These are phyloP conservation scores for Cryomyces antarcticus DNA, from an alignment of 495 filamentous ascomycete species.

Conservation along the genomic window DNA sequence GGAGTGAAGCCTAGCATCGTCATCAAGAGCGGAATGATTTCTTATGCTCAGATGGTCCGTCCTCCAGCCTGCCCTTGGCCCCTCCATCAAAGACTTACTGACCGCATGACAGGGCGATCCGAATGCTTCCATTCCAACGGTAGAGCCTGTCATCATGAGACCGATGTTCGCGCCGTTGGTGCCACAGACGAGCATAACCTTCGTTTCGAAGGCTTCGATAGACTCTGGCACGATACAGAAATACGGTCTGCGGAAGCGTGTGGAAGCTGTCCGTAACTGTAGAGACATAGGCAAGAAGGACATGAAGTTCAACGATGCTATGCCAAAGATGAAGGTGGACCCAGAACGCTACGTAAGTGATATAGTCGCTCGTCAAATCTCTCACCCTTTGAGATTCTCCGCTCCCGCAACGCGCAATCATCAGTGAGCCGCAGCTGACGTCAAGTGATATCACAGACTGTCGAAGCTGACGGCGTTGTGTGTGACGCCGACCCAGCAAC, in stretches of 20 bases:
- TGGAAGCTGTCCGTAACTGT: constrained; percentile 67
- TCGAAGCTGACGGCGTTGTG: constrained; percentile 66
- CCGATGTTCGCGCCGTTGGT: constrained; percentile 71
- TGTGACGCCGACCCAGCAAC: constrained; percentile 58
- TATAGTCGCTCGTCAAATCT: background rate
- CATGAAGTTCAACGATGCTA: constrained; percentile 82
- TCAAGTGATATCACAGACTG: constrained; percentile 22
- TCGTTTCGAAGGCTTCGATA: constrained; percentile 59
- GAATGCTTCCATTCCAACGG: constrained; percentile 78
- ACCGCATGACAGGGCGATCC: constrained; percentile 49
- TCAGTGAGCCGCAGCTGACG: background rate
- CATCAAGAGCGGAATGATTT: constrained; percentile 81
- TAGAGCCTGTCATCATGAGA: constrained; percentile 70
- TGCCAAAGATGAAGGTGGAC: constrained; percentile 86
- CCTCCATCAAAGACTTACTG: background rate
- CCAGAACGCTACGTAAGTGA: constrained; percentile 59
- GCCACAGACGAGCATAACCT: constrained; percentile 55
- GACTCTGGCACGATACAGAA: constrained; percentile 37
- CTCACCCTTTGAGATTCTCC: too few relatives aligned
- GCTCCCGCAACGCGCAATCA: too few relatives aligned
- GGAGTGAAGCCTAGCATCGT: constrained; percentile 71
- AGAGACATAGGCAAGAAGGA: constrained; percentile 67
- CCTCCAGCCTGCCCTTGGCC: background rate
- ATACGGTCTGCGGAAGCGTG: constrained; percentile 60
- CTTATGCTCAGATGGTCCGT: constrained; percentile 64